Percentiles rank a stretch among this genome's conserved stretches.
These are phyloP conservation scores for Tylopilus sp. DNA, from an alignment of 768 basidiomycete species.

Conservation along the genomic window DNA sequence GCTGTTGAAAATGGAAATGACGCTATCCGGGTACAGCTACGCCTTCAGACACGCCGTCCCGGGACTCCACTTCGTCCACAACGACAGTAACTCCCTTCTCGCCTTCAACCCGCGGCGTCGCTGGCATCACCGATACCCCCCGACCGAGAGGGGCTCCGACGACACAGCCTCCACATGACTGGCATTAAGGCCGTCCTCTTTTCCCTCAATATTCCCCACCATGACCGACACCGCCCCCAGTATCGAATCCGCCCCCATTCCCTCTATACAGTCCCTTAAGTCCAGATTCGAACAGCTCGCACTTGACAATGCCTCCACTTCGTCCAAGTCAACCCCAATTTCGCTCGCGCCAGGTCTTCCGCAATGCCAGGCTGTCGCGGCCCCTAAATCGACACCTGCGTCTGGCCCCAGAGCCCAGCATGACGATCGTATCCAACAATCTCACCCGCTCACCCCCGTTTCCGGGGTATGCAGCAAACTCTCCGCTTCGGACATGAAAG, in stretches of 20 bases:
- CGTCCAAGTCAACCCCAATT: slow-evolving; percentile 2
- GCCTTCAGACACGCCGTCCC: not conserved
- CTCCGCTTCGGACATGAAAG: slow-evolving; percentile 54
- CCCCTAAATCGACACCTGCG: slow-evolving; percentile 30
- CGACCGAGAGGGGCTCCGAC: slow-evolving; percentile 1
- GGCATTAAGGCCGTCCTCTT: slow-evolving; percentile 3
- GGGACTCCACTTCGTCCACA: not conserved
- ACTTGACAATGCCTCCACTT: slow-evolving; percentile 29
- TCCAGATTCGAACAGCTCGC: slow-evolving; percentile 72
- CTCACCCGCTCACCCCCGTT: slow-evolving; percentile 21
- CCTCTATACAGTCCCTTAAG: slow-evolving; percentile 65
- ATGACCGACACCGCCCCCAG: slow-evolving; percentile 12
- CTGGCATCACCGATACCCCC: not conserved
- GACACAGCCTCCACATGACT: slow-evolving; percentile 4
- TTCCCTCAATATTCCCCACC: not conserved
- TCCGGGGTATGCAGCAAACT: slow-evolving; percentile 43
- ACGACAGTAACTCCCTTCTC: not conserved
- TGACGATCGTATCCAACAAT: slow-evolving; percentile 16
- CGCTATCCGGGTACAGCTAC: not conserved
- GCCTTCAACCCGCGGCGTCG: not conserved
- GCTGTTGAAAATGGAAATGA: not conserved
- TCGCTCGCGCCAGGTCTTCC: slow-evolving; percentile 6
- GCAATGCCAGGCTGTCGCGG: slow-evolving; percentile 12
- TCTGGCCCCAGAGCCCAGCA: slow-evolving; percentile 43
- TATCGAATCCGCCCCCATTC: slow-evolving; percentile 49